phyloP scores from a whole-genome alignment of 192 early-diverging fungal genomes.

The Coemansia sp. region DNA sequence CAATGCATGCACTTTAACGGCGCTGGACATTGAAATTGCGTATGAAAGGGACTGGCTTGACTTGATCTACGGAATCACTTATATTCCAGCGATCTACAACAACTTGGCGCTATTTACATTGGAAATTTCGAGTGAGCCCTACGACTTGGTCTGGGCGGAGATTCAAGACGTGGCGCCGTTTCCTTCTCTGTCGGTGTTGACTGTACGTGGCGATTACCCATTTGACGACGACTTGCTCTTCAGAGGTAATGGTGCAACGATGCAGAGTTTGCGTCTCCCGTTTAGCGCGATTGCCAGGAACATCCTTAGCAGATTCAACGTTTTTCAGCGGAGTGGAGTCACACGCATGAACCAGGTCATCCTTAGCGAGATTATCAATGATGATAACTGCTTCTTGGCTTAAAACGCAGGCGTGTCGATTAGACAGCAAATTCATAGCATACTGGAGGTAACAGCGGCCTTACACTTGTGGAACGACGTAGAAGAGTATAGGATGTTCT shows the following conservation, averaged over 20 bases:
- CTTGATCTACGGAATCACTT: not conserved
- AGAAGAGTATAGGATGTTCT: not conserved
- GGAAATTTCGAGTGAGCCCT: not conserved
- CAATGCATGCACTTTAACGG: not conserved
- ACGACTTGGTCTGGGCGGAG: not conserved
- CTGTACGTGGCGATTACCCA: not conserved
- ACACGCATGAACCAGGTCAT: not conserved
- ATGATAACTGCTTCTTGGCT: not conserved
- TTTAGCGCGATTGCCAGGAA: slow-evolving; percentile 1
- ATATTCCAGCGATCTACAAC: not conserved
- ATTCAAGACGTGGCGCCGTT: not conserved
- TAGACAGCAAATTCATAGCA: not conserved
- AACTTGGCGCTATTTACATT: not conserved
- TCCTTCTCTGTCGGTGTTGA: not conserved
- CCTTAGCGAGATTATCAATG: too few relatives aligned
- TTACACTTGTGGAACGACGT: not conserved
- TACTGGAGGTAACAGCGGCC: not conserved
- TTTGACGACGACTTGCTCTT: not conserved
- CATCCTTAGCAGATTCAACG: not conserved
- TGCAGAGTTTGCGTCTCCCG: not conserved
- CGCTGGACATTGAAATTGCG: not conserved
- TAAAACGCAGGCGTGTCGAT: not conserved
- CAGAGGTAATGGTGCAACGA: not conserved
- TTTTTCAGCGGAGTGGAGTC: not conserved
- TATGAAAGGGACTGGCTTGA: not conserved